These are phyloP conservation scores for Backusella circina DNA, from an alignment of 192 early-diverging fungal genomes.

Conservation along the genomic window DNA sequence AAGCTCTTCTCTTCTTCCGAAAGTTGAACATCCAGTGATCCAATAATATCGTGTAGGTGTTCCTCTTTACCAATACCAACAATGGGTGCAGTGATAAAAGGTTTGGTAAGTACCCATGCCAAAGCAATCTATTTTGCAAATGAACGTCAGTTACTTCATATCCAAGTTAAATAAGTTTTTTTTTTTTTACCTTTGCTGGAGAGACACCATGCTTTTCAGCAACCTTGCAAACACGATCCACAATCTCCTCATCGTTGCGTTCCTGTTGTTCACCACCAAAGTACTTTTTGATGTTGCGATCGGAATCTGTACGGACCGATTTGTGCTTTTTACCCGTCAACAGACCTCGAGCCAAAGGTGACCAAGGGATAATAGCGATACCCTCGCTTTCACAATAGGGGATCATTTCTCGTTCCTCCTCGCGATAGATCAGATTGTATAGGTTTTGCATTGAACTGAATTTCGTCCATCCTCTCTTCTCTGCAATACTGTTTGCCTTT, in stretches of 20 bases:
- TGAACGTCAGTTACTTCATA: no score
- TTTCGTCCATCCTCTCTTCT: conserved; percentile 46
- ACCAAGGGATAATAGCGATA: conserved; percentile 43
- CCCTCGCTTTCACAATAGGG: conserved; percentile 41
- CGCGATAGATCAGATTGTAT: conserved; percentile 44
- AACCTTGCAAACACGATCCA: conserved; percentile 24
- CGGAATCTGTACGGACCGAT: background rate
- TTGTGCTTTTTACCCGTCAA: conserved; percentile 29
- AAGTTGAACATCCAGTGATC: conserved; percentile 14
- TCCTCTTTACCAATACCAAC: conserved; percentile 23
- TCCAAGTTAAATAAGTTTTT: no score
- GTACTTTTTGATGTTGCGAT: background rate
- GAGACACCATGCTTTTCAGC: conserved; percentile 16
- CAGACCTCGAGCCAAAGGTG: conserved; percentile 44
- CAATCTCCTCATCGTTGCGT: conserved; percentile 4
- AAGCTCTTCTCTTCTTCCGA: conserved; percentile 14
- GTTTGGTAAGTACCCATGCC: conserved; percentile 26
- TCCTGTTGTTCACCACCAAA: background rate
- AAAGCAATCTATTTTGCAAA: conserved; percentile 3
- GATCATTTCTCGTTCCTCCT: conserved; percentile 57
- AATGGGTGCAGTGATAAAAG: conserved; percentile 15
- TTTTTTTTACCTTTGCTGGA: conserved; percentile 15
- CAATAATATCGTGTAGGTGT: conserved; percentile 20
- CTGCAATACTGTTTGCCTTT: conserved; percentile 41
- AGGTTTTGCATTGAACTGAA: conserved; percentile 48